Base-by-base conservation (phyloP, 257 asterid species). In the Phtheirospermum japonicum region DNA sequence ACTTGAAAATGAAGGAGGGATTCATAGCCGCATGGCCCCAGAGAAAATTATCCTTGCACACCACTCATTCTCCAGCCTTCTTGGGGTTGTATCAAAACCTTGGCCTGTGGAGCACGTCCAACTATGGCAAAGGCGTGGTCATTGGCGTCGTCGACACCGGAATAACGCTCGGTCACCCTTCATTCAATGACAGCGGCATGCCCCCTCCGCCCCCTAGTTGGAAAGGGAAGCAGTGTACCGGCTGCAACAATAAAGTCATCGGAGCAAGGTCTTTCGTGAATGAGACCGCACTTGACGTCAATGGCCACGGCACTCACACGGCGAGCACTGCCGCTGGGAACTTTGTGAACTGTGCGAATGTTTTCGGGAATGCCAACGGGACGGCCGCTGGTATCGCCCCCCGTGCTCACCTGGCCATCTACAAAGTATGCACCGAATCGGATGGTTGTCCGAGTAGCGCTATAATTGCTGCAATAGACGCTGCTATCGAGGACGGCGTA, bases 301-400 rank as follows among this genome's bases (percentile, higher is more conserved):
- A 23, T 11, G 79, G 81, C 7, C 85, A 79, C 16, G 88, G 85
- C 2, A 75, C 83, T 4, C 82, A 77, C 70, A 80, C 86, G 0
- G 74, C 89, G 0, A 65, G 89, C 70, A 83, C 79, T 3, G 86
- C 86, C 4, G 89, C 81, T 0, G 89, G 89, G 2, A 68, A 34
- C 20, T 70, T 72, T 4, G 85, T 79, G 19, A 8, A 18, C 0
- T 73, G 79, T 4, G 84, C 82, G 0, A 77, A 63, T 51, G 51
- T 72, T 0, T 73, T 73, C 4, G 86, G 84, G 11, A 69, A 57
- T 7, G 86, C 84, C 2, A 71, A 73, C 5, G 86, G 89, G 20
- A 80, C 84, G 0, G 83, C 89, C 0, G 71, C 37, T 4, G 89
- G 89, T 0, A 45, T 75, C 0, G 84, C 86, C 0, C 86, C 89